Percentiles rank a stretch among this genome's conserved stretches.
Conservation (phyloP, 1,284 basidiomycete species). For the Ganoderma resinaceum region DNA sequence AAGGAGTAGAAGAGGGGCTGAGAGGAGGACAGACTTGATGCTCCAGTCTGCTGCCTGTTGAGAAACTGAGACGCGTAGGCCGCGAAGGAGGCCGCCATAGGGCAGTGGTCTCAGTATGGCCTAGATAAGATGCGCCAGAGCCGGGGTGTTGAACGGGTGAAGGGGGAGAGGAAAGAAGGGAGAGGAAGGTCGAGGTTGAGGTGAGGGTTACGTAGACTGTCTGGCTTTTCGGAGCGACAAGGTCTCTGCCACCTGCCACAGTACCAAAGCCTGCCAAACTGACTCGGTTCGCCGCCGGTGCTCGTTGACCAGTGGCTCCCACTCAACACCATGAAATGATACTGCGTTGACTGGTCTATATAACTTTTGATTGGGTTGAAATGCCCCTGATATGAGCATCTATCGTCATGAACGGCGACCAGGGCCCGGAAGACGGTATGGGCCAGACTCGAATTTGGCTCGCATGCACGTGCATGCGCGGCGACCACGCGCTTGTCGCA, state of each 20-base stretch:
- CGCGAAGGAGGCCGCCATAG: conserved; percentile 67
- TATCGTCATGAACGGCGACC: neutral
- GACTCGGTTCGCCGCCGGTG: conserved; percentile 23
- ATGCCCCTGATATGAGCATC: neutral
- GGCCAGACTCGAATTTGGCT: neutral
- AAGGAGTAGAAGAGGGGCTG: conserved; percentile 86
- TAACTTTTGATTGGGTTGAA: neutral
- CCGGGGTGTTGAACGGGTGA: conserved; percentile 11
- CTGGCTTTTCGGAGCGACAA: conserved; percentile 18
- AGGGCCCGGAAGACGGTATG: neutral
- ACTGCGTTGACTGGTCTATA: neutral
- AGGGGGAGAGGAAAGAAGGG: conserved; percentile 7
- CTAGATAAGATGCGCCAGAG: conserved; percentile 16
- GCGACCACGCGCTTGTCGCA: neutral
- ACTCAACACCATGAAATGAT: neutral
- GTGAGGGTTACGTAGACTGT: conserved; percentile 32
- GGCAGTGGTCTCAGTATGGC: conserved; percentile 11
- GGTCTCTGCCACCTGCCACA: conserved; percentile 22
- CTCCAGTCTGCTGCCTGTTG: conserved; percentile 54
- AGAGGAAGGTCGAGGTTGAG: conserved; percentile 21
- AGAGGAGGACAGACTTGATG: conserved; percentile 59
- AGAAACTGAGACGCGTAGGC: conserved; percentile 74
- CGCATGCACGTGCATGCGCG: conserved; percentile 1
- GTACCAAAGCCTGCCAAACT: conserved; percentile 28
- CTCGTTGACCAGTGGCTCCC: neutral